phyloP scores from a whole-genome alignment of 1,284 basidiomycete genomes.

The Peniophora sp. region DNA sequence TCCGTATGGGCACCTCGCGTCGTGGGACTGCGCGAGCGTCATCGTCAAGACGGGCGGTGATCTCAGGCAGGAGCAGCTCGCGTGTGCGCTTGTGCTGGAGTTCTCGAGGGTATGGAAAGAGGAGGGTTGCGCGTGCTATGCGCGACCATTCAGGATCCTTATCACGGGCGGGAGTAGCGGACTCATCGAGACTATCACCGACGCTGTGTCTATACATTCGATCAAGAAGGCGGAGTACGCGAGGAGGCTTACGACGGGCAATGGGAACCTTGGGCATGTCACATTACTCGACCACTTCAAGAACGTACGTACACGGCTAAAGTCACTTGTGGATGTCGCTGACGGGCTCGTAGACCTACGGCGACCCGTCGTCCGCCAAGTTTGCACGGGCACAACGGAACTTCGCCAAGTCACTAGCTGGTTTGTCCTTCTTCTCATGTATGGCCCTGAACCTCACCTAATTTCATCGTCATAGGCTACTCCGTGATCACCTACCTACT shows the following conservation, averaged over 20 bases:
- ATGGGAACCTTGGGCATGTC: conserved; percentile 77
- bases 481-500: conserved; percentile 92
- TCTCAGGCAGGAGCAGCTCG: conserved; percentile 94
- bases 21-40: conserved; percentile 87
- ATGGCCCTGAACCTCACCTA: background rate
- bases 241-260: conserved; percentile 57
- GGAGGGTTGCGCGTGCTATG: conserved; percentile 85
- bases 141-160: conserved; percentile 86
- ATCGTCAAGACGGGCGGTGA: conserved; percentile 99
- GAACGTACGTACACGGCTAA: conserved; percentile 42
- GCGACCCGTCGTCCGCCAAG: conserved; percentile 79
- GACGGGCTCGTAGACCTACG: conserved; percentile 60
- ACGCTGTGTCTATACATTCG: conserved; percentile 96
- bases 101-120: conserved; percentile 95
- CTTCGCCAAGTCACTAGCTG: conserved; percentile 92
- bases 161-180: conserved; percentile 93
- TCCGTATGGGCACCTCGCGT: conserved; percentile 91
- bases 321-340: background rate
- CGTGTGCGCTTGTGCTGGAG: conserved; percentile 90
- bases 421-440: conserved; percentile 25
- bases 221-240: conserved; percentile 99
- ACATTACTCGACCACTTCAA: conserved; percentile 87
- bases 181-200: conserved; percentile 91
- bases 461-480: conserved; percentile 47
- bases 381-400: conserved; percentile 83